A percentile compares a stretch with the other conserved stretches of the same genome.
phyloP scores from a whole-genome alignment of 495 filamentous ascomycete genomes.

The Apodospora peruviana region DNA sequence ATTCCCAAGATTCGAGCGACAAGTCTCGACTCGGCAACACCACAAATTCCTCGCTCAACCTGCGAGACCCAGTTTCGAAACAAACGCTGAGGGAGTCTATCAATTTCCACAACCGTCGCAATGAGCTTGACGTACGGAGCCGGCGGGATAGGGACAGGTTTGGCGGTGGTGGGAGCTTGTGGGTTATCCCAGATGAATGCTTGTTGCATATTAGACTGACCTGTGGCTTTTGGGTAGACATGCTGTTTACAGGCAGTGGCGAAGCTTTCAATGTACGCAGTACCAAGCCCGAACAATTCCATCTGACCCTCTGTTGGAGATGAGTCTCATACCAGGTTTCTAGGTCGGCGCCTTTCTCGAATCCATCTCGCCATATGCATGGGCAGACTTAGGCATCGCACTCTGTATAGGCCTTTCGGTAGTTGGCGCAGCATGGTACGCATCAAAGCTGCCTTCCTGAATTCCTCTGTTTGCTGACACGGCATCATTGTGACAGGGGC shows the following conservation, averaged over 20 bases:
- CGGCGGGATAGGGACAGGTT: slow-evolving; percentile 61
- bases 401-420: slow-evolving; percentile 94
- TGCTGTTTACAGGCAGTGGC: slow-evolving; percentile 94
- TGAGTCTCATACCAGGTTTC: slow-evolving; percentile 54
- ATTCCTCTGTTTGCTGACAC: background rate
- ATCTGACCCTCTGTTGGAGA: background rate
- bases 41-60: background rate
- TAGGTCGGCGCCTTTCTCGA: slow-evolving; percentile 96
- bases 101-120: slow-evolving; percentile 18
- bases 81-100: background rate
- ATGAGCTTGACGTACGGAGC: slow-evolving; percentile 62
- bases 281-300: slow-evolving; percentile 1
- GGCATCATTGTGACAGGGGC: slow-evolving; percentile 55
- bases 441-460: background rate
- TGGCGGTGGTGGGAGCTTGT: slow-evolving; percentile 88
- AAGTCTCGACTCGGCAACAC: background rate
- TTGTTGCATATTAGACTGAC: slow-evolving; percentile 27
- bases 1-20: background rate
- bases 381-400: slow-evolving; percentile 85
- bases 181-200: slow-evolving; percentile 23
- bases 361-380: slow-evolving; percentile 87
- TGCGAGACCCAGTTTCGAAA: background rate
- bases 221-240: slow-evolving; percentile 53
- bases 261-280: slow-evolving; percentile 91
- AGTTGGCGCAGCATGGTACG: slow-evolving; percentile 95